Conservation (phyloP, 1,284 basidiomycete genomes). For the Trichosporon sp. region DNA sequence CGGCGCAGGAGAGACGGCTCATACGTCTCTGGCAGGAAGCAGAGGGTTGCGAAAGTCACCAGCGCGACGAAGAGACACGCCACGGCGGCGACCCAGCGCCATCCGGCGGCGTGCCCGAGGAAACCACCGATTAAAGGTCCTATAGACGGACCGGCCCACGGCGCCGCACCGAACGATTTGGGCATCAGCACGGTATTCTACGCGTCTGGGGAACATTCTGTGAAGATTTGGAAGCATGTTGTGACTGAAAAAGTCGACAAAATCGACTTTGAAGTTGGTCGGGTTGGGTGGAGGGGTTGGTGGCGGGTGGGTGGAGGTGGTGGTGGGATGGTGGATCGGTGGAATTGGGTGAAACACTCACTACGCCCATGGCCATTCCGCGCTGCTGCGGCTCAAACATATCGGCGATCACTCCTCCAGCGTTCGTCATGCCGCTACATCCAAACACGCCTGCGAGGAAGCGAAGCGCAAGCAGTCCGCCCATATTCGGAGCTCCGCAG, state of each 20-base stretch:
- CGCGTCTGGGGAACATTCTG: too few species aligned
- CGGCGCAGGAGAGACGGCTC: slow-evolving; percentile 45
- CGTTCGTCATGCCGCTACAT: slow-evolving; percentile 48
- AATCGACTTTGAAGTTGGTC: too few species aligned
- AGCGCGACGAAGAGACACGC: slow-evolving; percentile 52
- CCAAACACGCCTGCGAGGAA: slow-evolving; percentile 48
- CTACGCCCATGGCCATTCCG: slow-evolving; percentile 51
- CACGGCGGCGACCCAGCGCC: slow-evolving; percentile 59
- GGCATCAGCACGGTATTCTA: slow-evolving; percentile 42
- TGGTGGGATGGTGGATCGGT: too few species aligned
- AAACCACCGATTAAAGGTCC: slow-evolving; percentile 43
- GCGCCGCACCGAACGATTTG: slow-evolving; percentile 11
- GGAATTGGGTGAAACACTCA: too few species aligned
- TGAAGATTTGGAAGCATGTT: too few species aligned
- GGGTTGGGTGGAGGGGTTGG: too few species aligned
- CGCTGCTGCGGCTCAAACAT: slow-evolving; percentile 45
- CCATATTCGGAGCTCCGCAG: slow-evolving; percentile 43
- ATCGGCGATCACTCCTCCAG: slow-evolving; percentile 48
- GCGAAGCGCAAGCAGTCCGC: slow-evolving; percentile 47
- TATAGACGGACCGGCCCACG: slow-evolving; percentile 46
- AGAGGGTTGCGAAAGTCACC: slow-evolving; percentile 7
- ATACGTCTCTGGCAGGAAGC: slow-evolving; percentile 49
- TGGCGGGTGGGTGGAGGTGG: too few species aligned
- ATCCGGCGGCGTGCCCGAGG: slow-evolving; percentile 35
- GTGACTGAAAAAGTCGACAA: too few species aligned